Evolutionary conservation across 169 alveolate species (phyloP).

Genomic region (Plasmodium cynomolgi): DNA sequence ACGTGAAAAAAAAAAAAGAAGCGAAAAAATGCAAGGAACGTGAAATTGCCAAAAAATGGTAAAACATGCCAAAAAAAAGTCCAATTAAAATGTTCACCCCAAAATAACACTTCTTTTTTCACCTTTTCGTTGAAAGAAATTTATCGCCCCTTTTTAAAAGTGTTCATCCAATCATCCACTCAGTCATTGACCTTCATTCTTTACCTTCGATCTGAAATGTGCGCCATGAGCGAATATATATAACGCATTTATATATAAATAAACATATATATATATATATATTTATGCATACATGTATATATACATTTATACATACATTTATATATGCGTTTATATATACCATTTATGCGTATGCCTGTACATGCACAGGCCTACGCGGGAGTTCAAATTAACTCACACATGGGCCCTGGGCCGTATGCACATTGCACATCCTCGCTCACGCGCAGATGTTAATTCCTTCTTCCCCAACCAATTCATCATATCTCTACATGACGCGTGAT

Average conservation of each 20-base stretch:
- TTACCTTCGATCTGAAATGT: slow-evolving; percentile 1
- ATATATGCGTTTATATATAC: background rate
- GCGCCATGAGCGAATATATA: background rate
- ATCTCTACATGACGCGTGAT: slow-evolving; percentile 12
- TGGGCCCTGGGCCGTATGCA: background rate
- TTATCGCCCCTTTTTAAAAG: background rate
- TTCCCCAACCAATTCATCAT: slow-evolving; percentile 12
- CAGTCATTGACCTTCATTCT: background rate
- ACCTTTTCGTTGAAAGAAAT: background rate
- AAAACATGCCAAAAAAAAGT: background rate
- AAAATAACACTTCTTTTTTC: background rate
- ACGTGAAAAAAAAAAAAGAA: background rate
- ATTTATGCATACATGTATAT: too few relatives aligned
- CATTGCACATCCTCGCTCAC: slow-evolving; percentile 1
- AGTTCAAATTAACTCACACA: background rate
- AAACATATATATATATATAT: too few relatives aligned
- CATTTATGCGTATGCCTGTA: background rate
- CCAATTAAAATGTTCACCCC: background rate
- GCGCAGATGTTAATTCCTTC: background rate
- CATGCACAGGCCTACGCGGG: background rate
- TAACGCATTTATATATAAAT: background rate
- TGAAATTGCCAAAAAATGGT: background rate
- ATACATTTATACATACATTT: background rate
- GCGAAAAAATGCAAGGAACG: background rate
- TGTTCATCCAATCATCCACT: background rate